Percentiles rank a stretch among this genome's conserved stretches.
These are phyloP conservation scores for Trichosporon ovoides DNA, from an alignment of 1,284 basidiomycete species.

Conservation along the genomic window DNA sequence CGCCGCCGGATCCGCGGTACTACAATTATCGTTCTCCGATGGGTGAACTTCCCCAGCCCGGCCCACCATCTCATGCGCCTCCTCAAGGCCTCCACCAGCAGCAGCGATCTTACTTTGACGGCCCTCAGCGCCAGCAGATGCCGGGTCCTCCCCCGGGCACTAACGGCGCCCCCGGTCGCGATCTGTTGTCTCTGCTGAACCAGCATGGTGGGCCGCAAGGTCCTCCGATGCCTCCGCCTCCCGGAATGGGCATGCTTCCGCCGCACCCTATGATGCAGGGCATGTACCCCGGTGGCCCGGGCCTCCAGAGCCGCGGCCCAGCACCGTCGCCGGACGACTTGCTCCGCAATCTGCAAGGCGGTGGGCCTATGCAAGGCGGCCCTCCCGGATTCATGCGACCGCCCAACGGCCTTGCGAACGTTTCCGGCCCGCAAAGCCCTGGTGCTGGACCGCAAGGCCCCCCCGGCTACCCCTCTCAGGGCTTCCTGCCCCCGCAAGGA, in stretches of 20 bases:
- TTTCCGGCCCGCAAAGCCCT: neutral
- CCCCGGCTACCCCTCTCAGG: constrained; percentile 16
- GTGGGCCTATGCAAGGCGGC: neutral
- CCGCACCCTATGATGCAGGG: constrained; percentile 18
- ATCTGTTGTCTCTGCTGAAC: constrained; percentile 31
- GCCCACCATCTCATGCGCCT: neutral
- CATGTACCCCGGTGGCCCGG: constrained; percentile 9
- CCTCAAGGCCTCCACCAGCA: constrained; percentile 1
- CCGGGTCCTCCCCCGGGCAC: constrained; percentile 10
- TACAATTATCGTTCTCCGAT: constrained; percentile 8
- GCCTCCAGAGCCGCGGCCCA: neutral
- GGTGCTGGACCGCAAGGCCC: constrained; percentile 1
- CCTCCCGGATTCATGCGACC: constrained; percentile 15
- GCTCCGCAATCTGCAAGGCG: constrained; percentile 21
- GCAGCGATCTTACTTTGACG: constrained; percentile 8
- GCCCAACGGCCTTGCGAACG: constrained; percentile 5
- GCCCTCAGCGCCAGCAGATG: constrained; percentile 7
- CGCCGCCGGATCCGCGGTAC: constrained; percentile 15
- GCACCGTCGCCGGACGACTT: constrained; percentile 22
- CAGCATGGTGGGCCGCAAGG: constrained; percentile 10
- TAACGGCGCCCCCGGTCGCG: constrained; percentile 6
- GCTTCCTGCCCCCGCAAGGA: constrained; percentile 20
- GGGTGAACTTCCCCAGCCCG: constrained; percentile 8
- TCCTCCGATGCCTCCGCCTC: constrained; percentile 14
- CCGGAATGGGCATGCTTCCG: constrained; percentile 22